Evolutionary conservation across 116 monocot genomes (phyloP), one percentile per base, ranked within the genome.

Genomic region (Trichopus zeylanicus): DNA sequence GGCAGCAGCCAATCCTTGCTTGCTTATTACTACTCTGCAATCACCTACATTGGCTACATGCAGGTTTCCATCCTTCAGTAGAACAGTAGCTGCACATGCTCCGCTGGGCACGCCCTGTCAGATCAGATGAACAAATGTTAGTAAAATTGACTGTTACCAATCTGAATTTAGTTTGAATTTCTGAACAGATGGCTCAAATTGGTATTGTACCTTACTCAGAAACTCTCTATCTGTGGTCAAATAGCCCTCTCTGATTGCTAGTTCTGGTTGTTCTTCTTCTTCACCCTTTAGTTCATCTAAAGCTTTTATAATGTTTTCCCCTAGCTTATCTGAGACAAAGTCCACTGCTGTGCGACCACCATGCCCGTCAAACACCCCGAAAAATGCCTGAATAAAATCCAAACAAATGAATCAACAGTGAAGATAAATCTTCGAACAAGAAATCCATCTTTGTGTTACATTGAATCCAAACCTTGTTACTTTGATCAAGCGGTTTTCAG

Each of bases 331-430:
- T 0, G 78, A 70, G 33, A 84, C 71, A 24, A 81, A 83, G 70
- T 92, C 84, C 15, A 87, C 83, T 0, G 92, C 92, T 18, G 87
- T 83, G 9, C 78, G 69, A 3, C 92, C 92, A 0, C 92, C 92
- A 52, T 92, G 92, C n/a, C 92, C 92, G 61, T 92, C 92, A 55
- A 82, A 92, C 24, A 92, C 87, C 25, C 84, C 92, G 35, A 87
- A 92, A 42, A 78, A 84, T n/a, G 83, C 87, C 92, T 92, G 66
- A 7, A 66, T 29, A 42, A 58, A 23, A 66, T 54, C 30, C 35
- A 61, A 52, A 54, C 51, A 59, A 2, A 26, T 27, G 10, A 13
- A 26, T 53, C 7, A 52, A 8, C 25, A 25, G 26, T 51, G 26
- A 12, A 53, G 24, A 31, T 12, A 11, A 62, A 53, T 26, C 2